Conservation (phyloP, 2,329 filamentous ascomycete species). For the Botryotinia globosa region DNA sequence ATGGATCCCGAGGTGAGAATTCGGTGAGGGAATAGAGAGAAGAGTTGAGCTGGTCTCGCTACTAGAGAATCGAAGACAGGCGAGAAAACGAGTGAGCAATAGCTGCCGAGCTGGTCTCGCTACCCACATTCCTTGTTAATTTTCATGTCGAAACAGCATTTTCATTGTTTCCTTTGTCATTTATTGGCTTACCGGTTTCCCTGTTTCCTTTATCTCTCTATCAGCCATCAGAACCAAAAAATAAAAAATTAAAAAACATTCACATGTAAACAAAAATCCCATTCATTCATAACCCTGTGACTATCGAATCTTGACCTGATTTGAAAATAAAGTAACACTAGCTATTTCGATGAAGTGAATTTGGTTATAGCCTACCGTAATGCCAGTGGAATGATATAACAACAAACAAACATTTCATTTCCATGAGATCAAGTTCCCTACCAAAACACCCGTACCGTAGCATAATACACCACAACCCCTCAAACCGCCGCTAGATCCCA, state of each 20-base stretch:
- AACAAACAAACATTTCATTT: background rate
- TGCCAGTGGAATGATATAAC: background rate
- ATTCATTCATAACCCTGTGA: background rate
- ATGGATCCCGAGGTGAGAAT: background rate
- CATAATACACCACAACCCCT: background rate
- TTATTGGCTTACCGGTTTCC: background rate
- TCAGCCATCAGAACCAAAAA: background rate
- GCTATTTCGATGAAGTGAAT: background rate
- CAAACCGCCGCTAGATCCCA: background rate
- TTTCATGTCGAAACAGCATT: background rate
- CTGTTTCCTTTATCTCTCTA: background rate
- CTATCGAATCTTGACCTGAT: background rate
- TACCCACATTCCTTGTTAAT: background rate
- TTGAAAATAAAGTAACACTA: background rate
- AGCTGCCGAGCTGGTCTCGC: background rate
- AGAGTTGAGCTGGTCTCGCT: background rate
- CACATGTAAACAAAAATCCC: background rate
- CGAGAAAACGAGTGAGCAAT: background rate
- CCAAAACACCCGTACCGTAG: background rate
- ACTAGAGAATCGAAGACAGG: background rate
- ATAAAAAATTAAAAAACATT: background rate
- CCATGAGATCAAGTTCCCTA: background rate
- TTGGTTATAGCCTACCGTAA: fast-evolving
- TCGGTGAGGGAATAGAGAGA: background rate
- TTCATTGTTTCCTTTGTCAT: background rate